Evolutionary conservation across 2,329 filamentous ascomycete species (phyloP).

Genomic region (Pseudogymnoascus sp.): DNA sequence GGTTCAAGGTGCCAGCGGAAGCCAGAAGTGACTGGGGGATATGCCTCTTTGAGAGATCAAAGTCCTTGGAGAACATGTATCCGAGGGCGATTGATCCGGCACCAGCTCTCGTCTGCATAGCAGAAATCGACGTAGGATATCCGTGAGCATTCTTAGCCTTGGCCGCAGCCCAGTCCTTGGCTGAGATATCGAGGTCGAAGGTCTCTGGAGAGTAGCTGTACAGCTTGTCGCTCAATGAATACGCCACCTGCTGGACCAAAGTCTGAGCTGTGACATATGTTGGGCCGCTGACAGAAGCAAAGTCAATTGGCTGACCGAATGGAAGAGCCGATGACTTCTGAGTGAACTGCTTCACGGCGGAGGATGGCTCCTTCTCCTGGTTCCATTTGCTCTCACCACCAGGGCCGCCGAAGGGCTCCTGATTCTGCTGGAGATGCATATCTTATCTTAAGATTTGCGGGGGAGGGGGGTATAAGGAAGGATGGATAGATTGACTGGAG

Average conservation of each 20-base stretch:
- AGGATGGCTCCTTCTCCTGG: constrained; percentile 19
- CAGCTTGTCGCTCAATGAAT: constrained; percentile 90
- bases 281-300: constrained; percentile 65
- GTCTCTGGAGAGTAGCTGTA: constrained; percentile 93
- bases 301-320: constrained; percentile 45
- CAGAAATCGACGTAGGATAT: constrained; percentile 65
- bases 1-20: constrained; percentile 70
- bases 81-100: constrained; percentile 87
- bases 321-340: constrained; percentile 43
- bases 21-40: constrained; percentile 87
- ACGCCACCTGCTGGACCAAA: constrained; percentile 91
- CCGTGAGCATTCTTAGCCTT: constrained; percentile 73
- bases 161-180: constrained; percentile 64
- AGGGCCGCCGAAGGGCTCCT: constrained; percentile 25
- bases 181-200: constrained; percentile 80
- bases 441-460: background rate
- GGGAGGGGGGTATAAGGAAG: background rate
- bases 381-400: constrained; percentile 27
- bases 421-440: constrained; percentile 9
- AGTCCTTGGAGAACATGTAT: constrained; percentile 96
- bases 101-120: constrained; percentile 79
- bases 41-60: constrained; percentile 81
- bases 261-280: constrained; percentile 91
- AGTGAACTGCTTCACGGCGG: constrained; percentile 23
- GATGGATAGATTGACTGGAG: constrained; percentile 1